A percentile compares a stretch with the other conserved stretches of the same genome.
Evolutionary conservation across 768 basidiomycete species (phyloP).

Genomic region (Dendrothele bispora): DNA sequence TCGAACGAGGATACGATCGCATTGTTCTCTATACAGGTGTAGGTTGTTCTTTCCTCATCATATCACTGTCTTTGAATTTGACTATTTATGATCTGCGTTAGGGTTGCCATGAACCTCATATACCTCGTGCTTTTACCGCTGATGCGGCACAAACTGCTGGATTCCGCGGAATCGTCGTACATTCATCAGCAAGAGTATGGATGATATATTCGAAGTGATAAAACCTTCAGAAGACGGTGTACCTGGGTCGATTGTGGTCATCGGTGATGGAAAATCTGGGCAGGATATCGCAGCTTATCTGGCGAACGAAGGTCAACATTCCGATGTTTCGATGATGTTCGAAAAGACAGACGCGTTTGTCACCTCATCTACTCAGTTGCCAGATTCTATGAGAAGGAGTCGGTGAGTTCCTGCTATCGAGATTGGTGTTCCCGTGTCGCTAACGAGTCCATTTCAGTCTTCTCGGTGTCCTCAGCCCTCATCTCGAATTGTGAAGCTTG

Average conservation of each 20-base stretch:
- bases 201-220: conserved; percentile 37
- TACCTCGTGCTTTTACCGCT: conserved; percentile 42
- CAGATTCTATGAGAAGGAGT: conserved; percentile 59
- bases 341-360: conserved; percentile 51
- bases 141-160: conserved; percentile 32
- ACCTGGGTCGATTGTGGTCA: conserved; percentile 39
- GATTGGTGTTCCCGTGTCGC: too few species aligned
- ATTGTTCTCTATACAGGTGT: conserved; percentile 62
- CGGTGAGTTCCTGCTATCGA: conserved; percentile 47
- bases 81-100: conserved; percentile 20
- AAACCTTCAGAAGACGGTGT: conserved; percentile 20
- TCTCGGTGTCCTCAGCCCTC: conserved; percentile 47
- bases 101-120: conserved; percentile 56
- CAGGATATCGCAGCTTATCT: conserved; percentile 57
- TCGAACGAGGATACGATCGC: conserved; percentile 42
- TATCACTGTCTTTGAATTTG: not conserved
- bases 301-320: conserved; percentile 38
- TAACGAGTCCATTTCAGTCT: too few species aligned
- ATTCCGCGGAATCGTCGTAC: conserved; percentile 49
- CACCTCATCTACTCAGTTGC: conserved; percentile 45
- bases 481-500: conserved; percentile 47
- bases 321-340: conserved; percentile 52
- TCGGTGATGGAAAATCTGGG: conserved; percentile 69
- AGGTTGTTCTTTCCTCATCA: conserved; percentile 11
- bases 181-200: conserved; percentile 46